Evolutionary conservation across 2,329 filamentous ascomycete genomes (phyloP), one percentile per base, ranked within the genome.

Genomic region (Aureobasidium pullulans): DNA sequence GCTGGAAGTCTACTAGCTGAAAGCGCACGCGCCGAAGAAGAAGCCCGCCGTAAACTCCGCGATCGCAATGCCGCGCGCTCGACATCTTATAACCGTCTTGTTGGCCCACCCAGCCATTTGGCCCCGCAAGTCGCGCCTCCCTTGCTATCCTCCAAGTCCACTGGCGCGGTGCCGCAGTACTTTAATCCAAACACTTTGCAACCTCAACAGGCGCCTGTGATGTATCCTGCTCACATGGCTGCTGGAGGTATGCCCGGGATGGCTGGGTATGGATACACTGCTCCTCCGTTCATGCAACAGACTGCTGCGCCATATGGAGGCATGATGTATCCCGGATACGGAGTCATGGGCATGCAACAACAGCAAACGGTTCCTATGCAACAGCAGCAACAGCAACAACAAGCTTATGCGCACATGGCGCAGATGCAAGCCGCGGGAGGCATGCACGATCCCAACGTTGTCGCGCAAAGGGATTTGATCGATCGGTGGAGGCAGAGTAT

Each of bases 401-500:
- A 54, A 36, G 47, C 43, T 4, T 61, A 40, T 47, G 60, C 59
- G 16, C 56, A 59, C 11, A 34, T 59, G 34, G 44, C 56, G 4
- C 44, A 49, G 36, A 59, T 59, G 56, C 56, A 59, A 29, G 31
- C 37, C 4, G 29, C 19, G 0, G 47, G 40, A 5, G 37, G 46
- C 42, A 54, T 57, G 50, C 54, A 61, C 39, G 67, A 70, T 60
- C 69, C 68, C 31, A 66, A 68, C n/a, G 72, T 80, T 67, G 76
- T 81, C 66, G 73, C 73, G 57, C 80, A 83, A 66, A 73, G 80
- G 57, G 81, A 79, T 61, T 73, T 80, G 61, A 84, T 85, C 70
- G 81, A 85, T 72, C 79, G 77, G 36, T 85, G 83, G 83, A 77
- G 82, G 66, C 75, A 80, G 65, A 69, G 72, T 49, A 68, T 77